phyloP scores from a whole-genome alignment of 768 basidiomycete species.

The Mycena rosella region DNA sequence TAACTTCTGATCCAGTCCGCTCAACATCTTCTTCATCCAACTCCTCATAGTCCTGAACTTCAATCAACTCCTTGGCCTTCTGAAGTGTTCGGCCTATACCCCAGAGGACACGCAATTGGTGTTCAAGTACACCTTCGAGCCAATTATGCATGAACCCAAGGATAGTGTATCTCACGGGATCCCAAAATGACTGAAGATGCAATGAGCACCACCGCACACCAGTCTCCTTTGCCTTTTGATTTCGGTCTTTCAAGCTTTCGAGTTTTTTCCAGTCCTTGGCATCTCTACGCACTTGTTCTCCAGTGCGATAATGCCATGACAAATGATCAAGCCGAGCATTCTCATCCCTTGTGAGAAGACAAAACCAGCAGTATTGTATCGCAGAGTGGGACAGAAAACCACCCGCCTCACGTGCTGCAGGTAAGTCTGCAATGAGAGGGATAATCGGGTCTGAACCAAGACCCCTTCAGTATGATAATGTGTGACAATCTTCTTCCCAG shows the following conservation, averaged over 20 bases:
- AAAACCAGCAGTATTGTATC: conserved; percentile 37
- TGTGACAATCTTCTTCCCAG: conserved; percentile 27
- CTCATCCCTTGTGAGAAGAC: conserved; percentile 17
- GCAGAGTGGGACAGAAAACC: conserved; percentile 33
- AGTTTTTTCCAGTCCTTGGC: conserved; percentile 34
- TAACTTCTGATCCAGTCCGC: neutral
- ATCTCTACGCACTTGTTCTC: too few relatives aligned
- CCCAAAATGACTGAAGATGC: conserved; percentile 34
- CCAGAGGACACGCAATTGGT: too few relatives aligned
- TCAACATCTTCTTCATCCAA: conserved; percentile 3
- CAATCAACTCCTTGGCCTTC: too few relatives aligned
- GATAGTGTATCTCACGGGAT: conserved; percentile 31
- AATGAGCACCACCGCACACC: conserved; percentile 35
- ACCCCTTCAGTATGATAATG: too few relatives aligned
- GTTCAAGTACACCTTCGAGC: too few relatives aligned
- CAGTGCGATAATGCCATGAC: conserved; percentile 30
- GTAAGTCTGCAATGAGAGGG: conserved; percentile 34
- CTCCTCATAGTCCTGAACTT: conserved; percentile 14
- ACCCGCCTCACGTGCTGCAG: conserved; percentile 30
- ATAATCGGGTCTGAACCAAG: conserved; percentile 24
- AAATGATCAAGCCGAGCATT: conserved; percentile 25
- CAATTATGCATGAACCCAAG: conserved; percentile 41
- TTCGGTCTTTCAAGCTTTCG: conserved; percentile 3
- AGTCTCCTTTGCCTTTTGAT: conserved; percentile 16
- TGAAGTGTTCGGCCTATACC: too few relatives aligned